phyloP scores from a whole-genome alignment of 345 rosid species.

The Acer saccharum region DNA sequence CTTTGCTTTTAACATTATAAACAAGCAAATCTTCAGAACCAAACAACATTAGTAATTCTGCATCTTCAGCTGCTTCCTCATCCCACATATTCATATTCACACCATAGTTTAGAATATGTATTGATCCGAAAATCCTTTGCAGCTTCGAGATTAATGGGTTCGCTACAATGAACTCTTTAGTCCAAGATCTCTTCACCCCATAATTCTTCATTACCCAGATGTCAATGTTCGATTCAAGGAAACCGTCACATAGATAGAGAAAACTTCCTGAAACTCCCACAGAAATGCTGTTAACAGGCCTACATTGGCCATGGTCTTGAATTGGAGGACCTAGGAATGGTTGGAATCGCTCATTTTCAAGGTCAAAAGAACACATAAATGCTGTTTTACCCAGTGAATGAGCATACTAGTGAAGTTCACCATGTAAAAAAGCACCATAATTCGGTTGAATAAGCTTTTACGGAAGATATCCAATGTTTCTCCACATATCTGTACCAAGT shows the following conservation, averaged over 20 bases:
- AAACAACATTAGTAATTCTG: conserved; percentile 14
- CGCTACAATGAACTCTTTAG: conserved; percentile 20
- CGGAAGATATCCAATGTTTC: too few relatives aligned
- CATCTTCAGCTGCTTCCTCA: conserved; percentile 25
- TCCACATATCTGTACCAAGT: too few relatives aligned
- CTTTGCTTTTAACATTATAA: conserved; percentile 31
- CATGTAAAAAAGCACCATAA: neutral
- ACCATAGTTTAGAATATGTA: neutral
- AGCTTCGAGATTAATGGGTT: conserved; percentile 9
- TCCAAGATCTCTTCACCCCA: conserved; percentile 32
- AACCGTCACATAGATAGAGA: conserved; percentile 31
- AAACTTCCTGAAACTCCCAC: conserved; percentile 20
- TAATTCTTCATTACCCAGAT: conserved; percentile 32
- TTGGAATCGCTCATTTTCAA: conserved; percentile 23
- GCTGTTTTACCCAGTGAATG: neutral
- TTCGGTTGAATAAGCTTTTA: too few relatives aligned
- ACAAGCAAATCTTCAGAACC: conserved; percentile 15
- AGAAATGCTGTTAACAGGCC: conserved; percentile 21
- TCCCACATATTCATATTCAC: neutral
- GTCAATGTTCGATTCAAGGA: neutral
- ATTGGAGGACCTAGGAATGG: neutral
- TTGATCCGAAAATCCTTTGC: conserved; percentile 9
- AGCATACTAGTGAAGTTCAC: conserved; percentile 8
- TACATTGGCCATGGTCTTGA: neutral
- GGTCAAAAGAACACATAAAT: conserved; percentile 19